Evolutionary conservation across 805 yeast species (phyloP).

Genomic region (Maudiozyma pseudohumilis): DNA sequence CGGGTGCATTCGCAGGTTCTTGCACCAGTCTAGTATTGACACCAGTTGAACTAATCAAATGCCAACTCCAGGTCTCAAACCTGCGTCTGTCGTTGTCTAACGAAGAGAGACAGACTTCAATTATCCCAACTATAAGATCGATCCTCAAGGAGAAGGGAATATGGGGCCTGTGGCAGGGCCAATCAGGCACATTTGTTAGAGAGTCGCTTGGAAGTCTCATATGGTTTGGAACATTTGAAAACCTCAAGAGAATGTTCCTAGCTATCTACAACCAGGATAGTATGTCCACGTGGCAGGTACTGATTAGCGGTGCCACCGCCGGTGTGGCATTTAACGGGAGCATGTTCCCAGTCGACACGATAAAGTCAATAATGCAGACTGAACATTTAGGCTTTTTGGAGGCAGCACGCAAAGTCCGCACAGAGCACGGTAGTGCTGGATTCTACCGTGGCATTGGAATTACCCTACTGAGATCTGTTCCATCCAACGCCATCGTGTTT

Average conservation of each 20-base stretch:
- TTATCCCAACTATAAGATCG: constrained; percentile 31
- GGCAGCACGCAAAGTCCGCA: constrained; percentile 32
- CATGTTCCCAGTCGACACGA: constrained; percentile 82
- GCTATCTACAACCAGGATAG: constrained; percentile 14
- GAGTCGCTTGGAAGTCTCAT: constrained; percentile 87
- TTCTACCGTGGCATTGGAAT: constrained; percentile 80
- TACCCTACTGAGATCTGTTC: constrained; percentile 70
- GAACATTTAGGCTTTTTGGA: constrained; percentile 33
- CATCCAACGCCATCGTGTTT: constrained; percentile 84
- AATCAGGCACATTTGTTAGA: constrained; percentile 67
- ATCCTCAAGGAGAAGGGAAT: constrained; percentile 51
- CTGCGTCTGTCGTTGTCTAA: constrained; percentile 20
- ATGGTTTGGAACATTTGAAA: constrained; percentile 89
- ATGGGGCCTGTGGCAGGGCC: constrained; percentile 80
- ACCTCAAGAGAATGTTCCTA: constrained; percentile 30
- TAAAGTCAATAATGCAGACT: constrained; percentile 73
- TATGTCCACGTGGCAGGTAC: constrained; percentile 37
- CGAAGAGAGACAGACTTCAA: constrained; percentile 22
- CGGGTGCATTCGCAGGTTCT: constrained; percentile 80
- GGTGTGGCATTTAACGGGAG: constrained; percentile 76
- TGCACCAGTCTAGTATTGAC: constrained; percentile 76
- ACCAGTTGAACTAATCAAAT: constrained; percentile 86
- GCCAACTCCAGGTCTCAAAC: constrained; percentile 66
- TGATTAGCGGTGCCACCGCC: constrained; percentile 77
- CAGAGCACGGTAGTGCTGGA: constrained; percentile 54